These are phyloP conservation scores for Trichosporon asahii DNA, from an alignment of 1,284 basidiomycete species.

Conservation along the genomic window DNA sequence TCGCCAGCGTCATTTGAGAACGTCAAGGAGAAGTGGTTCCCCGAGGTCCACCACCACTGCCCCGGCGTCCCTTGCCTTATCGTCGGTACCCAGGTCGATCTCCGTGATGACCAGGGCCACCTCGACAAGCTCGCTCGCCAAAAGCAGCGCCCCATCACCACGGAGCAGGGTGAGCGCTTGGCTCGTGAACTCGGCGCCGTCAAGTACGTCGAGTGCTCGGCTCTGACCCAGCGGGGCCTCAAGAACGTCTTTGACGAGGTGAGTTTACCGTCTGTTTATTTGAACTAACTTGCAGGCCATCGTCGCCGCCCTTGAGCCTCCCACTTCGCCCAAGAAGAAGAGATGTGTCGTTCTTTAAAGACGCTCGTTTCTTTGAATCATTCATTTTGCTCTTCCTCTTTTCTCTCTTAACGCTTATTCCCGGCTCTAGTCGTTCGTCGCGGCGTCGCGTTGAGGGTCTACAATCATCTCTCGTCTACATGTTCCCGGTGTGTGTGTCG, in stretches of 20 bases:
- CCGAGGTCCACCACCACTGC: constrained; percentile 99
- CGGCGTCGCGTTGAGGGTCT: not conserved
- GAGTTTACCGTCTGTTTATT: constrained; percentile 42
- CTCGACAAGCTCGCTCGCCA: constrained; percentile 92
- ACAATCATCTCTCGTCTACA: not conserved
- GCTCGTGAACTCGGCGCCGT: constrained; percentile 94
- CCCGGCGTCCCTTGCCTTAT: constrained; percentile 99
- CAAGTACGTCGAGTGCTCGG: constrained; percentile 99
- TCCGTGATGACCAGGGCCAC: constrained; percentile 88
- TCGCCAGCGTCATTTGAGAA: constrained; percentile 99
- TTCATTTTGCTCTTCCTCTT: not conserved
- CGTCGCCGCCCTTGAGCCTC: constrained; percentile 95
- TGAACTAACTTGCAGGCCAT: constrained; percentile 67
- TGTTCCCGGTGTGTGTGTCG: constrained; percentile 10
- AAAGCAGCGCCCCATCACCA: constrained; percentile 88
- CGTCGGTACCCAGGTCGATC: constrained; percentile 96
- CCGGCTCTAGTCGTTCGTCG: not conserved
- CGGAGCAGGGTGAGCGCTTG: constrained; percentile 86
- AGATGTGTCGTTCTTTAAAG: constrained; percentile 77
- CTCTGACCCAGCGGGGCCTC: constrained; percentile 95
- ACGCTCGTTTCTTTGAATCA: constrained; percentile 4
- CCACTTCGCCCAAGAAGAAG: constrained; percentile 66
- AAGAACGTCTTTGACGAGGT: constrained; percentile 99
- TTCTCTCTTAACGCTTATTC: constrained; percentile 1
- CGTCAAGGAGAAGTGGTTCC: constrained; percentile 99